Conservation (phyloP, 805 yeast species). For the Blastobotrys muscicola region DNA sequence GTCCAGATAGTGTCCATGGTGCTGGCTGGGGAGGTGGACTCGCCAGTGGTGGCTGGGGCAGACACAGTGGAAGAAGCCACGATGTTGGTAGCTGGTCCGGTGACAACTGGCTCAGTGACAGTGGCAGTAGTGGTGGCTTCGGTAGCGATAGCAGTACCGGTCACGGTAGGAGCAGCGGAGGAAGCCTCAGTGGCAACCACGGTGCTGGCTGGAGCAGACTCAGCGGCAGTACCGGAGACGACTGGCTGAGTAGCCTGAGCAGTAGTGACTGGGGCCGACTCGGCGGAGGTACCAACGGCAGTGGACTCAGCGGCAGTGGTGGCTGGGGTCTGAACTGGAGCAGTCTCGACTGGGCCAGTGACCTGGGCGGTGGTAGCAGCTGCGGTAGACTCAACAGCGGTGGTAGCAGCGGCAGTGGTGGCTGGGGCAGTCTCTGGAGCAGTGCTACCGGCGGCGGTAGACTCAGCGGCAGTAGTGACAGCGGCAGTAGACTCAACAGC, state of each 20-base stretch:
- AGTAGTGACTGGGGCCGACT: not conserved
- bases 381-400: too few species aligned
- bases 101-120: too few species aligned
- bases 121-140: too few species aligned
- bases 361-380: too few species aligned
- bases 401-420: not conserved
- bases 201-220: conserved; percentile 1
- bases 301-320: too few species aligned
- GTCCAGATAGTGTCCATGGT: not conserved
- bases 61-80: too few species aligned
- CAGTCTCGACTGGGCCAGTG: not conserved
- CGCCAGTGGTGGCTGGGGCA: too few species aligned
- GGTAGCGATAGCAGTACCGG: too few species aligned
- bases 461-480: not conserved
- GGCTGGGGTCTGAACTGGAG: not conserved
- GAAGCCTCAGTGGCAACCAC: not conserved
- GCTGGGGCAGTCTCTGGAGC: not conserved
- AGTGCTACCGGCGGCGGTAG: conserved; percentile 1
- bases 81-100: not conserved
- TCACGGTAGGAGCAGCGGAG: not conserved
- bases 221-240: not conserved
- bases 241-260: conserved; percentile 1
- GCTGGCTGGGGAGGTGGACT: conserved; percentile 1
- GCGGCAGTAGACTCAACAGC: not conserved
- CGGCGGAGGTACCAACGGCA: too few species aligned